Conservation (phyloP, 108 stramenopile species). For the Cyclotella cryptica region DNA sequence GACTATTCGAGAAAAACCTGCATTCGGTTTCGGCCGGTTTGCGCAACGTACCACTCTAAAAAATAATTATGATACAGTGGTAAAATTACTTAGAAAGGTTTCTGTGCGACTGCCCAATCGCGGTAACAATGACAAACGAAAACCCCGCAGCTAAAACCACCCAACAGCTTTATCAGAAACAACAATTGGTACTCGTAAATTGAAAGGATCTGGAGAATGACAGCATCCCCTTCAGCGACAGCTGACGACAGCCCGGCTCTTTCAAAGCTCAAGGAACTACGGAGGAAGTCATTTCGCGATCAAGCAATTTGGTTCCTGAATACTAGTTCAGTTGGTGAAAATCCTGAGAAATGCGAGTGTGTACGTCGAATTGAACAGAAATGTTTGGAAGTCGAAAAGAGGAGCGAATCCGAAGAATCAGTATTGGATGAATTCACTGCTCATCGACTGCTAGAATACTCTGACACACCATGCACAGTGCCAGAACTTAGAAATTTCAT, state of each 20-base stretch:
- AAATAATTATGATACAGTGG: too few relatives aligned
- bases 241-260: not conserved
- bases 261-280: slow-evolving; percentile 9
- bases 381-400: slow-evolving; percentile 3
- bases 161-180: too few relatives aligned
- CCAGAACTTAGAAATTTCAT: slow-evolving; percentile 21
- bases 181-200: too few relatives aligned
- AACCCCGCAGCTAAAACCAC: too few relatives aligned
- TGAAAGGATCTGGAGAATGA: not conserved
- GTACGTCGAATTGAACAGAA: slow-evolving; percentile 30
- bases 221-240: not conserved
- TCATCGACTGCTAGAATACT: slow-evolving; percentile 17
- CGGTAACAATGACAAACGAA: too few relatives aligned
- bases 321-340: slow-evolving; percentile 11
- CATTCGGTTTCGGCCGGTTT: too few relatives aligned
- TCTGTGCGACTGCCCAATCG: too few relatives aligned
- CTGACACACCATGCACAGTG: not conserved
- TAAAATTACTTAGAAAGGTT: too few relatives aligned
- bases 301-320: slow-evolving; percentile 34
- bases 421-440: slow-evolving; percentile 28
- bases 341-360: slow-evolving; percentile 18
- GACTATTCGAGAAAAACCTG: too few relatives aligned
- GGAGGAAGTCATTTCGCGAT: slow-evolving; percentile 27
- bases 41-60: too few relatives aligned
- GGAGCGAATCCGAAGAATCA: not conserved